Conservation (phyloP, 768 basidiomycete species). For the Suillus fuscotomentosus region DNA sequence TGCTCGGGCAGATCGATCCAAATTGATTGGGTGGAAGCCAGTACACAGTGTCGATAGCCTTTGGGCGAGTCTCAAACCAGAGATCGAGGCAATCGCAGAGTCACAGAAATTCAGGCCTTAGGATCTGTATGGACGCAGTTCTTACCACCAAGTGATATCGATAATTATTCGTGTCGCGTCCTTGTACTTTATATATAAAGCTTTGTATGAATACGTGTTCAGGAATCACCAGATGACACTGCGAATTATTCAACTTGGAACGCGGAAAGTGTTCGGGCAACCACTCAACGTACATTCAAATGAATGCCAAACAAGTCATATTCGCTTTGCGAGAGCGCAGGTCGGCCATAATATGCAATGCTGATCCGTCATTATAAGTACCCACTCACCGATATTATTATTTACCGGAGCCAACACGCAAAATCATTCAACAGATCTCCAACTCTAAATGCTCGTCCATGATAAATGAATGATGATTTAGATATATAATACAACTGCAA, state of each 20-base stretch:
- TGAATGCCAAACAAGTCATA: too few species aligned
- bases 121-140: background rate
- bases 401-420: background rate
- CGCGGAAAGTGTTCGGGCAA: too few species aligned
- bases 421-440: background rate
- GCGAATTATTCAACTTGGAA: too few species aligned
- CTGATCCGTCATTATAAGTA: too few species aligned
- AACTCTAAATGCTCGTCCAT: background rate
- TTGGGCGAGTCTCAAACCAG: constrained; percentile 15
- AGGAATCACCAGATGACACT: too few species aligned
- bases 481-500: constrained; percentile 6
- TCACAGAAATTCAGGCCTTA: background rate
- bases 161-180: too few species aligned
- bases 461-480: constrained; percentile 2
- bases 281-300: too few species aligned
- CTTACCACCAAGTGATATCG: too few species aligned
- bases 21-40: constrained; percentile 21
- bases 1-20: constrained; percentile 18
- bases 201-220: too few species aligned
- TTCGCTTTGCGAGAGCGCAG: too few species aligned
- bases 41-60: constrained; percentile 29
- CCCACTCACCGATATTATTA: background rate
- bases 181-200: too few species aligned
- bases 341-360: too few species aligned
- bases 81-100: constrained; percentile 19